Conservation (phyloP, 164 flowering plant species). For the Vitis rupestris region DNA sequence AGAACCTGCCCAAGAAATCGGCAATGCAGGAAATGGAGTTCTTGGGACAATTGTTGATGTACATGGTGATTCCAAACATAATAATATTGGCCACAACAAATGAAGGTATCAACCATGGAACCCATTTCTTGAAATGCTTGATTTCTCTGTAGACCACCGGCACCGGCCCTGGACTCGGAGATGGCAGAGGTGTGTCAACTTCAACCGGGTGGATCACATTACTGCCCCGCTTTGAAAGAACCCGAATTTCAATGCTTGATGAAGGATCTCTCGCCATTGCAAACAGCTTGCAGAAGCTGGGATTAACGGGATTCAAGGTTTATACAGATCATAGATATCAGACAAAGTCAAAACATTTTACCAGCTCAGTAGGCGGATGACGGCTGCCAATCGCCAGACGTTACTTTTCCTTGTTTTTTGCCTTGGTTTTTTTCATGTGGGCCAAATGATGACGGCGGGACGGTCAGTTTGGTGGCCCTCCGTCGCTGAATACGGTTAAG, state of each 20-base stretch:
- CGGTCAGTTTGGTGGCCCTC: no score
- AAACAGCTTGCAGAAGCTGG: no score
- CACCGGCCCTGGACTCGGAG: constrained; percentile 17
- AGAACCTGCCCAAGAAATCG: constrained; percentile 51
- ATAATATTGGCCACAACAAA: constrained; percentile 46
- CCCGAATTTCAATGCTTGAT: constrained; percentile 17
- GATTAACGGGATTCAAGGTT: no score
- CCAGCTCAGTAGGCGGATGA: no score
- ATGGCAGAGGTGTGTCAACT: constrained; percentile 8
- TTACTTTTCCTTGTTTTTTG: no score
- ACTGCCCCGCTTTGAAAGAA: constrained; percentile 25
- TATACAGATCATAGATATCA: no score
- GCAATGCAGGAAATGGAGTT: constrained; percentile 51
- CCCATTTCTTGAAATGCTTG: constrained; percentile 53
- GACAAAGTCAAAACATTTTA: no score
- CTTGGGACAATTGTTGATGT: constrained; percentile 59
- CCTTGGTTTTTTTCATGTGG: no score
- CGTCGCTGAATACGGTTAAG: no score
- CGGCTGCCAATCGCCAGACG: no score
- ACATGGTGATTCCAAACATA: constrained; percentile 58
- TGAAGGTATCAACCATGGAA: constrained; percentile 53
- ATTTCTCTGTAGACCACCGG: constrained; percentile 31
- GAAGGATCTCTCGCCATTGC: constrained; percentile 18
- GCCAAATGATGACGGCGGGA: no score
- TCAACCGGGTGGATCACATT: constrained; percentile 43